Conservation (phyloP, 2,329 filamentous ascomycete species). For the Hyphodiscus sp. region DNA sequence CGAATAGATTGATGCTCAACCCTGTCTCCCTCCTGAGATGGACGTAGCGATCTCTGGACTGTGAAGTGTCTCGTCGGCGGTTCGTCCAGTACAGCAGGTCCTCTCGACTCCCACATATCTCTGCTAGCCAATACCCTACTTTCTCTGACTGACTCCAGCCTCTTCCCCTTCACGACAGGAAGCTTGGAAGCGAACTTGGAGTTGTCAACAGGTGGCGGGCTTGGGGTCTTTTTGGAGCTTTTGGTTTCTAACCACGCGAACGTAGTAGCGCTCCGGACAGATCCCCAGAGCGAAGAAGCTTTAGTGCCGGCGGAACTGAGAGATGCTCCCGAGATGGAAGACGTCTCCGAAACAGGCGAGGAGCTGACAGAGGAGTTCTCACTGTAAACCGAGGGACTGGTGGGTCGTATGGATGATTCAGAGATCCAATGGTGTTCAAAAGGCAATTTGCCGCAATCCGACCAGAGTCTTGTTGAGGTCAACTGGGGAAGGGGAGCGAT, state of each 20-base stretch:
- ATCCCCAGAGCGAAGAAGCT: conserved; percentile 26
- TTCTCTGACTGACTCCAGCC: conserved; percentile 17
- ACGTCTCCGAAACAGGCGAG: conserved; percentile 26
- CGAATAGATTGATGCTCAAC: conserved; percentile 10
- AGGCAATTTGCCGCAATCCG: conserved; percentile 3
- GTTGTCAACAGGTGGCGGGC: conserved; percentile 11
- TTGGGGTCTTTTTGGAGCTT: conserved; percentile 11
- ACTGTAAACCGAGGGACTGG: conserved; percentile 26
- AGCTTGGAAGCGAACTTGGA: conserved; percentile 13
- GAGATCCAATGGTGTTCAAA: conserved; percentile 29
- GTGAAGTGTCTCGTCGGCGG: conserved; percentile 10
- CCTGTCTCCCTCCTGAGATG: not conserved
- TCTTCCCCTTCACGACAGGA: conserved; percentile 12
- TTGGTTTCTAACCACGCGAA: conserved; percentile 11
- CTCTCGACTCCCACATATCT: conserved; percentile 21
- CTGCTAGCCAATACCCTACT: conserved; percentile 22
- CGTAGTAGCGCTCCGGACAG: conserved; percentile 1
- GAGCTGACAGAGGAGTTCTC: conserved; percentile 24
- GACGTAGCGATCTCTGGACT: conserved; percentile 1
- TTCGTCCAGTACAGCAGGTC: conserved; percentile 6
- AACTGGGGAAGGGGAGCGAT: conserved; percentile 9
- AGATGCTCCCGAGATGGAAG: conserved; percentile 11
- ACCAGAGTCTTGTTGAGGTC: conserved; percentile 25
- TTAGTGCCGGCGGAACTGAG: conserved; percentile 28
- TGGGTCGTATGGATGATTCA: conserved; percentile 27